Base-by-base conservation (phyloP, 2,329 filamentous ascomycete species). In the Tolypocladium cylindrosporum region DNA sequence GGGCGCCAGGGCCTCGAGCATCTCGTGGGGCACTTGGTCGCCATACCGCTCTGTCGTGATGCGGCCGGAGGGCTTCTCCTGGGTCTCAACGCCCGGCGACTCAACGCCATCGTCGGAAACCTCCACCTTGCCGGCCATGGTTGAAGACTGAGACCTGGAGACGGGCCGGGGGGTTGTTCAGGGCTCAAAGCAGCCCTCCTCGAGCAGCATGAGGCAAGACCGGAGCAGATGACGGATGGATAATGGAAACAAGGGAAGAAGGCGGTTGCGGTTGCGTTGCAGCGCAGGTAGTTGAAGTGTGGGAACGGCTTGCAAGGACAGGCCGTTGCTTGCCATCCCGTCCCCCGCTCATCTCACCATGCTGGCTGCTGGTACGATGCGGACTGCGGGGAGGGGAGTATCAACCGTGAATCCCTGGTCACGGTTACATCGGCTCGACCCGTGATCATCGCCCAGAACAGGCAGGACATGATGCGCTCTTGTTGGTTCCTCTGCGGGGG, bases 1-100 rank as follows among this genome's bases (percentile, higher is more conserved):
- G 37, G 75, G 75, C 1, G 74, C 75, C 43, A 77, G 63, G 54
- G 69, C 69, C 58, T 75, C 72, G 43, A 76, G 70, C 62, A 73
- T 67, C 57, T 72, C 67, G 37, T 69, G 68, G 7, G 73, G 63
- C 55, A 77, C 74, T 61, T 75, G 72, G 60, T 74, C 70, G 3
- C 71, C 68, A 55, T 61, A 63, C 19, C 53, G 43, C 52, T 50
- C 50, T 14, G 40, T 50, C 1, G 53, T 56, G 24, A 55, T 21
- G 10, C 24, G 41, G 4, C 34, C 40, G 37, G 48, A 39, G 11
- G 31, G n/a, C 54, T 61, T 61, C 34, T 60, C 61, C 16, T 19
- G 36, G 21, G 50, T 39, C 10, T 34, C 52, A 10, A 52, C 43
- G 34, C 45, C 45, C 9, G 45, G 31, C 53, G 54, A 37, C 19